Percentiles rank a stretch among this genome's conserved stretches.
These are phyloP conservation scores for Schwanniomyces pseudopolymorphus DNA, from an alignment of 805 yeast genomes.

Conservation along the genomic window DNA sequence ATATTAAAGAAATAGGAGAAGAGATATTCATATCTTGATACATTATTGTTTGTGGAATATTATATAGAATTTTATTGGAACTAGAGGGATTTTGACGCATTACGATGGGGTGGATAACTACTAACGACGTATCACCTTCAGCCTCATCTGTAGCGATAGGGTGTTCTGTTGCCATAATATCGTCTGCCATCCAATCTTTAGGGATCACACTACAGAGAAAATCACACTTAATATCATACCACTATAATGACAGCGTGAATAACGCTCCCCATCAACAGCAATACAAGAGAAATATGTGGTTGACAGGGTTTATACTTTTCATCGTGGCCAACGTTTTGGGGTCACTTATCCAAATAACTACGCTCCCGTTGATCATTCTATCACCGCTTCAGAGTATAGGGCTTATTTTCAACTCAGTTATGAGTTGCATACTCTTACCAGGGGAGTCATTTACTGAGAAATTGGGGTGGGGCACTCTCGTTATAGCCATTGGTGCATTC, in stretches of 20 bases:
- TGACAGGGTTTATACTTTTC: slow-evolving; percentile 69
- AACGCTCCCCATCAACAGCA: slow-evolving; percentile 33
- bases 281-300: slow-evolving; percentile 63
- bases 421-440: slow-evolving; percentile 62
- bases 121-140: not conserved
- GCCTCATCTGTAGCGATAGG: slow-evolving; percentile 48
- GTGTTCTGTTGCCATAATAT: slow-evolving; percentile 66
- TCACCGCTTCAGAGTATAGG: slow-evolving; percentile 87
- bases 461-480: slow-evolving; percentile 62
- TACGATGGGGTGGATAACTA: not conserved
- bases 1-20: not conserved
- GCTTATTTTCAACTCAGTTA: slow-evolving; percentile 78
- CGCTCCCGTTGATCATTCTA: slow-evolving; percentile 75
- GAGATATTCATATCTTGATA: not conserved
- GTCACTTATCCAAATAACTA: slow-evolving; percentile 77
- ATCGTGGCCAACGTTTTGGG: slow-evolving; percentile 76
- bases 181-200: slow-evolving; percentile 76
- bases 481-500: slow-evolving; percentile 73
- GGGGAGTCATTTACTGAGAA: slow-evolving; percentile 63
- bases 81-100: not conserved
- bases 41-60: not conserved
- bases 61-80: not conserved
- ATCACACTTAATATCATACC: slow-evolving; percentile 56
- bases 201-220: slow-evolving; percentile 83
- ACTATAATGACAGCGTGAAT: slow-evolving; percentile 19